Base-by-base conservation (phyloP, 139 green algal genomes). In the Zygnema circumcarinatum region DNA sequence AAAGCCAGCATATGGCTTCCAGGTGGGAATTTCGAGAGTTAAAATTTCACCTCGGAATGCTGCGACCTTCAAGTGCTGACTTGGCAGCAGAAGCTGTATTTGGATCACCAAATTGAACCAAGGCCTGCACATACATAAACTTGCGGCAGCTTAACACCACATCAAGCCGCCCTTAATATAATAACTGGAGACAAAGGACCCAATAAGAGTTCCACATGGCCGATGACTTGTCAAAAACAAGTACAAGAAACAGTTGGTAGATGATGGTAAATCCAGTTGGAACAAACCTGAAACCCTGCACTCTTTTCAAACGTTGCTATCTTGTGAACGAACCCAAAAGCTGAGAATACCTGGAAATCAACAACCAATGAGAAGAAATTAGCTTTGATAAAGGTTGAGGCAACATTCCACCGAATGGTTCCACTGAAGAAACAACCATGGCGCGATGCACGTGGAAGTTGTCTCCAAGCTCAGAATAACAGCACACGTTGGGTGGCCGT, bases 301-400 rank as follows among this genome's bases (percentile, higher is more conserved):
- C 32, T 83, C 83, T 94, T 94, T 73, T 93, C 91, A 90, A 95
- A 95, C 11, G 92, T 94, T 20, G 92, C 90, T 38, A 96, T 92
- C 90, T 96, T 96, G 25, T 91, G 84, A 0, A 96, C 93, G 41
- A 92, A 91, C 38, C 94, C 94, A 87, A 95, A 95, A 11, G 94
- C 85, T 25, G 86, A 86, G 75, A 95, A 95, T 20, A 96, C 78
- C 74, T 90, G 85, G 36, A 87, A 20, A 88, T 86, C 83, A 35
- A 41, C 72, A n/a, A 62, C 47, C 76, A 73, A 81, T 3, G 47
- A 84, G 7, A 84, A 84, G 11, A 41, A 25, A 11, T 84, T 52
- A 40, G 47, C 38, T 52, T 16, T 76, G 35, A 29, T 41, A 25
- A 52, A 11, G 69, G 16, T 78, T 3, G 16, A 78, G 69, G 38